Evolutionary conservation across 768 basidiomycete species (phyloP).

Genomic region (Atractiella rhizophila): DNA sequence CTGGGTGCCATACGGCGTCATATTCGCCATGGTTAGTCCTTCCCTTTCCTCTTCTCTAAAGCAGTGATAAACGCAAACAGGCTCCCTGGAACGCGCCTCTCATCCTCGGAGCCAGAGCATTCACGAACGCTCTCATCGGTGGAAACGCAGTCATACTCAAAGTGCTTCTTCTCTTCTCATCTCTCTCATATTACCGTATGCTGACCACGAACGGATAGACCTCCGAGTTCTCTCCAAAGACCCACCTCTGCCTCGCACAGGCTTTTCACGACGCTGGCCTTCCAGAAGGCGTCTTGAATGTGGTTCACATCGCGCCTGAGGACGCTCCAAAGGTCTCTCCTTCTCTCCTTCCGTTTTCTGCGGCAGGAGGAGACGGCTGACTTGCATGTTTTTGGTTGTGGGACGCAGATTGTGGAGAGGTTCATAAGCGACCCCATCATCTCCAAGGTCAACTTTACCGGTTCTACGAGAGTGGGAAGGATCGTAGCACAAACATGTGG

Average conservation of each 20-base stretch:
- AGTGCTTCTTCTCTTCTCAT: too few species aligned
- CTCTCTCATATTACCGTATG: too few species aligned
- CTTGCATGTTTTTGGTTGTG: too few species aligned
- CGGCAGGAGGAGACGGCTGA: too few species aligned
- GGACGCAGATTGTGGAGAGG: constrained; percentile 12
- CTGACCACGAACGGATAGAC: too few species aligned
- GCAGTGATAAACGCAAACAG: too few species aligned
- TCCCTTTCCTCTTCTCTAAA: too few species aligned
- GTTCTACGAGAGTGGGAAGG: constrained; percentile 19
- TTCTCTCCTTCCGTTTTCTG: not conserved
- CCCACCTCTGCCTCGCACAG: constrained; percentile 20
- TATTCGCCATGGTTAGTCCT: too few species aligned
- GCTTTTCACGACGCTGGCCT: constrained; percentile 23
- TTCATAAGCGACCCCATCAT: constrained; percentile 16
- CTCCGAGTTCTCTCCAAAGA: constrained; percentile 19
- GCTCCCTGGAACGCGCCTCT: constrained; percentile 12
- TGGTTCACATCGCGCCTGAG: constrained; percentile 18
- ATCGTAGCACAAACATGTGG: constrained; percentile 21
- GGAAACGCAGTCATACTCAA: constrained; percentile 24
- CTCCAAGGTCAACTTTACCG: constrained; percentile 15
- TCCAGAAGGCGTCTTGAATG: constrained; percentile 22
- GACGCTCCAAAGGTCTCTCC: constrained; percentile 12
- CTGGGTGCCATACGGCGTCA: too few species aligned
- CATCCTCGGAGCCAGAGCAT: constrained; percentile 17
- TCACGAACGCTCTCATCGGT: constrained; percentile 22